These are phyloP conservation scores for Trichosporon coremiiforme DNA, from an alignment of 1,284 basidiomycete species.

Conservation along the genomic window DNA sequence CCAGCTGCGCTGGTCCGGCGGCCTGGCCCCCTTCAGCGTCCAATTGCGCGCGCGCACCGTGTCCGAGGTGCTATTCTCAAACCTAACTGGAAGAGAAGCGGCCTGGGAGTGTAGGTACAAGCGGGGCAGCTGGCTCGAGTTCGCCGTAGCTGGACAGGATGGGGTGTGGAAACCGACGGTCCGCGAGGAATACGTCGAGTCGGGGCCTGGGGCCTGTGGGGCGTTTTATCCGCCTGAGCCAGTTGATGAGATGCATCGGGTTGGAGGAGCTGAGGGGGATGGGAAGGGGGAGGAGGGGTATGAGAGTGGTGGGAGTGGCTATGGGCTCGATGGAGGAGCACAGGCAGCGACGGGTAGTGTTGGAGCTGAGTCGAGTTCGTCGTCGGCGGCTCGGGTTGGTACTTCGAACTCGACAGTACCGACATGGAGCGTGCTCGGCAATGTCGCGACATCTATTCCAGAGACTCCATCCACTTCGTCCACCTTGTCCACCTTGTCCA, in stretches of 20 bases:
- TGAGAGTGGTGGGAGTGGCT: too few species aligned
- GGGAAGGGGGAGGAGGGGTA: too few species aligned
- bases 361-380: too few species aligned
- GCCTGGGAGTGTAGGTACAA: background rate
- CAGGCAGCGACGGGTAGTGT: too few species aligned
- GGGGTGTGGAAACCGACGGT: background rate
- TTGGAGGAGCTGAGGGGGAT: background rate
- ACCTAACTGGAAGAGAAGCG: background rate
- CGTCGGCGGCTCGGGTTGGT: too few species aligned
- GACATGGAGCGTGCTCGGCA: too few species aligned
- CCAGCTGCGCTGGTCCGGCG: background rate
- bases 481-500: too few species aligned
- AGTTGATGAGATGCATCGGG: background rate
- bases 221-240: background rate
- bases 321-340: too few species aligned
- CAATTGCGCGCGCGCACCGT: background rate
- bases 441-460: too few species aligned
- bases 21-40: background rate
- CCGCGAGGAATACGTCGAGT: background rate
- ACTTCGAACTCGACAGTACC: too few species aligned
- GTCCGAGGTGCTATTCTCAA: background rate
- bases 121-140: background rate
- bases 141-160: background rate
- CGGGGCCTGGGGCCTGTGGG: background rate
- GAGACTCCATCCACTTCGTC: too few species aligned